Evolutionary conservation across 306 rosid species (phyloP), one percentile per base, ranked within the genome.

Genomic region (Quercus rubra): DNA sequence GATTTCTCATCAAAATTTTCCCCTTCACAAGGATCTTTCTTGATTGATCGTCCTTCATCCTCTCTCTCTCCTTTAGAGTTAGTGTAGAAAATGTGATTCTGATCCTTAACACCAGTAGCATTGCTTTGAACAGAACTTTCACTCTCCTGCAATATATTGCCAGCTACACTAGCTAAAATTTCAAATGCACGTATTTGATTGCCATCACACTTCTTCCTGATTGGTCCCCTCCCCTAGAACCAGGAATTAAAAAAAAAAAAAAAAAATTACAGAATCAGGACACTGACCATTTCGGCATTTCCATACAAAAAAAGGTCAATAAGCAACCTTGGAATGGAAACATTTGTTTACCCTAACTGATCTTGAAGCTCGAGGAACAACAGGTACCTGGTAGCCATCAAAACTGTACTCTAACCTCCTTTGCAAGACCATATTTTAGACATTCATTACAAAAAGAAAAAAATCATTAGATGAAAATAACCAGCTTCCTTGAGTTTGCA

Each of bases 91-190:
- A 62, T 56, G 67, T n/a, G 19, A 6, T 9, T 73, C 63, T 23
- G 77, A 70, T 82, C 69, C 75, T 86, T 87, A 17, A 18, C 72
- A 30, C 74, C 25, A 23, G 72, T 69, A 74, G 79, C 79, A 81
- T 82, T 74, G 1, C 73, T 83, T 4, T 66, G 79, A 43, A 73
- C 7, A 13, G 81, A 81, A 38, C 74, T 79, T 35, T 87, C 87
- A 66, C 82, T 79, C 75, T 86, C 85, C 72, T 85, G 89, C 81
- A 92, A 81, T 35, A 90, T 77, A 43, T 87, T 85, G 13, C 91
- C 92, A 0, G 94, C 94, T 79, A 92, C 91, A 77, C 88, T 87
- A 74, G 94, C 94, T 84, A 92, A 85, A 81, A 87, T 90, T 79
- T 90, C 94, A 74, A 90, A 90, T 6, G 97, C 92, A 6, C 49